Conservation (phyloP, 129 eudicot species). For the Escallonia herrerae region DNA sequence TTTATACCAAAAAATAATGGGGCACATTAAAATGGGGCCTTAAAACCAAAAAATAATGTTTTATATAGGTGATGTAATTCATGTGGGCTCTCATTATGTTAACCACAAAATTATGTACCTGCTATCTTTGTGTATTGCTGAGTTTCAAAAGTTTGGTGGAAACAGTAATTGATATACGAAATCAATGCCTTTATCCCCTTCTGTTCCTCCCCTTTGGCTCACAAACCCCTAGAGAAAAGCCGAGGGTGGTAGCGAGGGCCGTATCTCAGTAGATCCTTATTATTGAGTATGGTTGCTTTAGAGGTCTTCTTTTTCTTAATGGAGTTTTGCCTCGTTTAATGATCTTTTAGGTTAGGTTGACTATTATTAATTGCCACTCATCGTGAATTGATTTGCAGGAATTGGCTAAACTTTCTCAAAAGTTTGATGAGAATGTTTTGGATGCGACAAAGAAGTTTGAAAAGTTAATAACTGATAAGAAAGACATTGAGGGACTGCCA, state of each 20-base stretch:
- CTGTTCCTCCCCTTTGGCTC: background rate
- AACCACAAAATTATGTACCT: too few relatives aligned
- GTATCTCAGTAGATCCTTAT: too few relatives aligned
- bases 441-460: conserved; percentile 92
- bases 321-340: background rate
- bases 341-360: background rate
- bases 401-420: conserved; percentile 69
- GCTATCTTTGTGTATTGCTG: background rate
- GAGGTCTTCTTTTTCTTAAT: too few relatives aligned
- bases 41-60: too few relatives aligned
- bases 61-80: too few relatives aligned
- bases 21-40: too few relatives aligned
- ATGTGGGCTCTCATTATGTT: too few relatives aligned
- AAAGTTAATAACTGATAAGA: conserved; percentile 70
- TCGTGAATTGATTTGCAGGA: conserved; percentile 42
- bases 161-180: background rate
- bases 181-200: background rate
- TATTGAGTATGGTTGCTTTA: too few relatives aligned
- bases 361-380: background rate
- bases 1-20: too few relatives aligned
- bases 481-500: conserved; percentile 90
- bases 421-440: conserved; percentile 82
- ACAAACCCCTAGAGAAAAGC: too few relatives aligned
- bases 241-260: too few relatives aligned
- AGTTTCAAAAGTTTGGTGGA: background rate